Evolutionary conservation across 371 early-diverging fungal genomes (phyloP), one percentile per base, ranked within the genome.

Genomic region (Dichotomocladium elegans): DNA sequence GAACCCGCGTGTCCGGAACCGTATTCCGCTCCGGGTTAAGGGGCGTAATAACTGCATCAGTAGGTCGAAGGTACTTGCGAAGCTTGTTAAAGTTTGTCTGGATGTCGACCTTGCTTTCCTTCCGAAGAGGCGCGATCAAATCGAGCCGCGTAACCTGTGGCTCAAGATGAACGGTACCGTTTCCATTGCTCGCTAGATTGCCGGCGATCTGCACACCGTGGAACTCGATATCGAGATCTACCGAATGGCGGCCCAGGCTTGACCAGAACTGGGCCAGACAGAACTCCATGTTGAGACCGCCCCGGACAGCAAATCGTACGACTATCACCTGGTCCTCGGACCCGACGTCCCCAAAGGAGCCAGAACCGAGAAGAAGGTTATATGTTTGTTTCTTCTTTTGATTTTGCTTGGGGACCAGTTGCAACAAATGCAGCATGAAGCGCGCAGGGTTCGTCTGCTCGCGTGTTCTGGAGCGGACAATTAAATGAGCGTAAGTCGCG

Each of bases 201-300:
- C 85, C 81, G 7, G 72, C 58, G n/a, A 87, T 30, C 44, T 79
- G 74, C 34, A 96, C 68, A 33, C 95, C 94, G 63, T 88, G 90
- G 77, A 96, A 96, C 21, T 82, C 77, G 25, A 95, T 53, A 9
- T 82, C 78, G 11, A 93, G 60, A 15, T 87, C 83, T 10, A 94
- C 72, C 10, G 59, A 59, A 56, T 93, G 91, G 12, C 75, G 67
- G 28, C 86, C 93, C 10, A 87, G 69, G 53, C 82, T 79, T 49
- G 87, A 88, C 94, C 96, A 96, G 69, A 88, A 93, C 63, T 94
- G 95, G 3, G 92, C 94, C 34, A 94, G 51, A 55, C 63, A 61
- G 3, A 76, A 27, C 64, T 95, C 96, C 46, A 95, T 58, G n/a
- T 89, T 92, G 3, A 77, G 70, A 28, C 83, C 84, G 49, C 89